A percentile compares a stretch with the other conserved stretches of the same genome.
Conservation (phyloP, 495 filamentous ascomycete species). For the Clavariopsis aquatica region DNA sequence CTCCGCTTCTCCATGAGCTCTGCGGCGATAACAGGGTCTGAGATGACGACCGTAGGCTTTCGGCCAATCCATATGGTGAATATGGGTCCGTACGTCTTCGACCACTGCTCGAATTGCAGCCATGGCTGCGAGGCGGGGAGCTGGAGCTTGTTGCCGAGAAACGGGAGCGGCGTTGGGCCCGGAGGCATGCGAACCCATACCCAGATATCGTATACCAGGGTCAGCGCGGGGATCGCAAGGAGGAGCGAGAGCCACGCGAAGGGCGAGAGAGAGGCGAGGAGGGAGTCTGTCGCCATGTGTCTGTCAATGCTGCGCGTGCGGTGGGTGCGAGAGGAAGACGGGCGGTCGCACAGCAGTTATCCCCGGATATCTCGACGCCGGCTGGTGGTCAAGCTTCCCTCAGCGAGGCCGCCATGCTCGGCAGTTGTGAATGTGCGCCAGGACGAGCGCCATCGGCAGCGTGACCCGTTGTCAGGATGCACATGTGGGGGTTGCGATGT, state of each 20-base stretch:
- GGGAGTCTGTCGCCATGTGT: conserved; percentile 30
- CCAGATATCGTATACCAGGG: conserved; percentile 34
- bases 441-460: not conserved
- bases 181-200: conserved; percentile 49
- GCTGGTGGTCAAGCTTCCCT: not conserved
- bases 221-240: conserved; percentile 25
- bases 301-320: not conserved
- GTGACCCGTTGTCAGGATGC: not conserved
- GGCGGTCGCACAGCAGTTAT: not conserved
- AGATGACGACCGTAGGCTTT: conserved; percentile 63
- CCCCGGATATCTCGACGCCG: not conserved
- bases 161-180: conserved; percentile 56
- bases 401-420: not conserved
- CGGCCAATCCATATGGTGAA: conserved; percentile 66
- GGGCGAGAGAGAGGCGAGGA: conserved; percentile 12
- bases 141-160: conserved; percentile 60
- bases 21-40: conserved; percentile 61
- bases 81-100: conserved; percentile 57
- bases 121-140: conserved; percentile 57
- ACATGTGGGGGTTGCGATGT: conserved; percentile 4
- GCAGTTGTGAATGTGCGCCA: conserved; percentile 10
- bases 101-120: conserved; percentile 60
- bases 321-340: not conserved
- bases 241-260: conserved; percentile 27
- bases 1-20: conserved; percentile 58